Conservation (phyloP, 257 asterid species). For the Buddleja alternifolia region DNA sequence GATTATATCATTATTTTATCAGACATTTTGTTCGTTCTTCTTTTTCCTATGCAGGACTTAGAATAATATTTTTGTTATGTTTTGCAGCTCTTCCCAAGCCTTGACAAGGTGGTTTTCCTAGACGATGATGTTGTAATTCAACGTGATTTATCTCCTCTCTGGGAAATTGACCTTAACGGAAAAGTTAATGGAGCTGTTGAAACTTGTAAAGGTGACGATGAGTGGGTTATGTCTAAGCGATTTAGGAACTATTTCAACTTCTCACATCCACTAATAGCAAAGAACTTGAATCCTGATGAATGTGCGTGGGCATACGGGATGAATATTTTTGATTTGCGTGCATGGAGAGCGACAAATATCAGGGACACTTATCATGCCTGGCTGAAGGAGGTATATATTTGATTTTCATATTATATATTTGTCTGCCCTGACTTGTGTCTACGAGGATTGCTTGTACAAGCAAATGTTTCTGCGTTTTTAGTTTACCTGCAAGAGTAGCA, state of each 20-base stretch:
- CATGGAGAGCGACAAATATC: slow-evolving; percentile 80
- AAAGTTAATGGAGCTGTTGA: slow-evolving; percentile 99
- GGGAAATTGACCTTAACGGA: slow-evolving; percentile 85
- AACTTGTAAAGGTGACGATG: slow-evolving; percentile 96
- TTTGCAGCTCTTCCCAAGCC: slow-evolving; percentile 95
- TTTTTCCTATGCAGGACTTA: slow-evolving; percentile 17
- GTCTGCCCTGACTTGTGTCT: neutral
- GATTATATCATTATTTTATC: neutral
- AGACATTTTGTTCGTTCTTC: slow-evolving; percentile 1
- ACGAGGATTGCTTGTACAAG: slow-evolving; percentile 12
- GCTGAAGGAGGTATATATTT: slow-evolving; percentile 77
- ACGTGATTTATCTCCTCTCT: slow-evolving; percentile 87
- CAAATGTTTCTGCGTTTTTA: slow-evolving; percentile 4
- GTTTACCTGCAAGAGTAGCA: slow-evolving; percentile 5
- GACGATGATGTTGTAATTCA: slow-evolving; percentile 97
- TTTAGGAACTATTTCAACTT: slow-evolving; percentile 94
- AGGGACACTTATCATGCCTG: slow-evolving; percentile 90
- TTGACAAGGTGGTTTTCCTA: slow-evolving; percentile 94
- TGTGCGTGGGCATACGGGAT: slow-evolving; percentile 99
- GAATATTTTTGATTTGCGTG: slow-evolving; percentile 86
- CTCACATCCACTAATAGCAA: slow-evolving; percentile 83
- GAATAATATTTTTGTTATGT: slow-evolving; percentile 27
- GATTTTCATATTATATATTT: too few relatives aligned
- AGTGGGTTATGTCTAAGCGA: slow-evolving; percentile 97
- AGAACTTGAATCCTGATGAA: slow-evolving; percentile 84